phyloP scores from a whole-genome alignment of 192 early-diverging fungal genomes.

The Cladochytrium replicatum region DNA sequence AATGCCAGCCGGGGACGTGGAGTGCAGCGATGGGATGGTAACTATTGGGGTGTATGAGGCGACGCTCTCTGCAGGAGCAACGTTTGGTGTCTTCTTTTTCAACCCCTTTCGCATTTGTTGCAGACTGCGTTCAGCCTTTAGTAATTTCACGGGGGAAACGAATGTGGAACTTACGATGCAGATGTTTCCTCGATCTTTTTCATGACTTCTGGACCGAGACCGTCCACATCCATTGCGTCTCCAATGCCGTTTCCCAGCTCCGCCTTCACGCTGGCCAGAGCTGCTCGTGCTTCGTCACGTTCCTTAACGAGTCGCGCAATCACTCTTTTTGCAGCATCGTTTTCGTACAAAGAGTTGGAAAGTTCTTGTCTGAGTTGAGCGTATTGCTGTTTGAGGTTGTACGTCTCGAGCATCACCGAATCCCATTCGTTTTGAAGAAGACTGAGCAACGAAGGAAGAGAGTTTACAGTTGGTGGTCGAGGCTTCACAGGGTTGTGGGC shows the following conservation, averaged over 20 bases:
- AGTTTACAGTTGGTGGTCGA: constrained; percentile 80
- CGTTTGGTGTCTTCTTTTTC: too few relatives aligned
- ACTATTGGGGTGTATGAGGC: constrained; percentile 39
- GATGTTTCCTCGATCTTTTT: too few relatives aligned
- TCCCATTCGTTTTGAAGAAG: constrained; percentile 97
- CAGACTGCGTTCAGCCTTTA: too few relatives aligned
- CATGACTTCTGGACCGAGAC: too few relatives aligned
- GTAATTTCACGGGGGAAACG: too few relatives aligned
- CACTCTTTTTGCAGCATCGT: constrained; percentile 91
- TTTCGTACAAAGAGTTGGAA: constrained; percentile 86
- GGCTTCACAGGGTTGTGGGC: constrained; percentile 50
- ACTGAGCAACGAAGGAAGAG: constrained; percentile 78
- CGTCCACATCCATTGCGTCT: constrained; percentile 29
- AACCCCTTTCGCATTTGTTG: too few relatives aligned
- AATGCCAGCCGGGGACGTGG: constrained; percentile 64
- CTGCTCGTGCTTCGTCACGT: constrained; percentile 75
- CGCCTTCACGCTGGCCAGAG: constrained; percentile 21
- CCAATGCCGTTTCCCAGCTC: too few relatives aligned
- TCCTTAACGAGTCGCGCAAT: constrained; percentile 87
- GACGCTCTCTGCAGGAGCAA: constrained; percentile 58
- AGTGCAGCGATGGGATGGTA: constrained; percentile 54
- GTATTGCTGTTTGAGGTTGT: constrained; percentile 84
- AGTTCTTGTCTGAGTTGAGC: constrained; percentile 85
- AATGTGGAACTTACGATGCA: too few relatives aligned
- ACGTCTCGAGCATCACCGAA: constrained; percentile 88